Evolutionary conservation across 2,329 filamentous ascomycete genomes (phyloP).

Genomic region (Pestalotiopsis fici): DNA sequence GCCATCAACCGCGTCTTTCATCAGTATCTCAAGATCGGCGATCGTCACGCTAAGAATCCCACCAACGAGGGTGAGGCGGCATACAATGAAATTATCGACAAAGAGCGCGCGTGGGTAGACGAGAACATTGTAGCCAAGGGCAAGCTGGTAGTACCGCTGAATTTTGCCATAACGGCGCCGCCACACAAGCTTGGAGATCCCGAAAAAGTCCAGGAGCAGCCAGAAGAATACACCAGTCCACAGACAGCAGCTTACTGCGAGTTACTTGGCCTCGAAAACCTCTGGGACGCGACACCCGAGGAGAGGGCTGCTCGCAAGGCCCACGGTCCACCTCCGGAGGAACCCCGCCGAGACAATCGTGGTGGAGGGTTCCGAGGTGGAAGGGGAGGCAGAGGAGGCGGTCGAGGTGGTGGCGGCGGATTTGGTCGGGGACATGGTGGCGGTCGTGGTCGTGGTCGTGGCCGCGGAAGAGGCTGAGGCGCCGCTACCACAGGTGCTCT

Average conservation of each 20-base stretch:
- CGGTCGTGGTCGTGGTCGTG: conserved; percentile 17
- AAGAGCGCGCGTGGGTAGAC: conserved; percentile 78
- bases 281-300: conserved; percentile 71
- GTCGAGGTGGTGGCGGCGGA: conserved; percentile 34
- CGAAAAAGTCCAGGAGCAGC: conserved; percentile 61
- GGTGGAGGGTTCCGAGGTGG: conserved; percentile 20
- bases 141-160: conserved; percentile 70
- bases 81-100: conserved; percentile 69
- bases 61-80: conserved; percentile 66
- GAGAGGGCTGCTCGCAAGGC: conserved; percentile 63
- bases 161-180: conserved; percentile 78
- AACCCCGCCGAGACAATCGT: conserved; percentile 18
- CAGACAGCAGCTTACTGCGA: conserved; percentile 84
- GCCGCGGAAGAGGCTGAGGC: conserved; percentile 8
- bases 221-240: conserved; percentile 81
- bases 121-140: conserved; percentile 66
- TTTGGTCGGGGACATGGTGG: conserved; percentile 30
- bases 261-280: conserved; percentile 74
- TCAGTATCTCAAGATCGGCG: conserved; percentile 62
- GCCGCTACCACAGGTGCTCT: too few species aligned
- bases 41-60: conserved; percentile 53
- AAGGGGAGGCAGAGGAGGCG: conserved; percentile 28
- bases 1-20: conserved; percentile 87
- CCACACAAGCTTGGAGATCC: conserved; percentile 61
- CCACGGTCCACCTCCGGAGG: conserved; percentile 54